phyloP scores from a whole-genome alignment of 2,329 filamentous ascomycete genomes.

The Didymella pomorum region DNA sequence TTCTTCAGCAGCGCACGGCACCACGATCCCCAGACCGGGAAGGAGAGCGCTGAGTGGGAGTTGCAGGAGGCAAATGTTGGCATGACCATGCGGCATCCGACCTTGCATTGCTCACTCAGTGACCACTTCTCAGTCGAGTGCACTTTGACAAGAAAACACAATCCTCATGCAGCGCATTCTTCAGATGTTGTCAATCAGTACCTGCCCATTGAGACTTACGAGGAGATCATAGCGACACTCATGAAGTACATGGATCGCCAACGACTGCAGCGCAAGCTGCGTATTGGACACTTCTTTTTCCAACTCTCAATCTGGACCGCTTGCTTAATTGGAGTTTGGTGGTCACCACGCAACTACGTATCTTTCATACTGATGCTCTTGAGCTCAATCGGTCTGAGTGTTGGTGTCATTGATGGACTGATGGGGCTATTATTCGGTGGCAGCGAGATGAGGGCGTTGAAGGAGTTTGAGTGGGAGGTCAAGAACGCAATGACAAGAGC shows the following conservation, averaged over 20 bases:
- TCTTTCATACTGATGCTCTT: constrained; percentile 82
- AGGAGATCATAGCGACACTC: constrained; percentile 77
- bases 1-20: constrained; percentile 66
- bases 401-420: constrained; percentile 82
- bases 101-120: constrained; percentile 83
- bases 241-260: constrained; percentile 75
- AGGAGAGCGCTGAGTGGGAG: constrained; percentile 64
- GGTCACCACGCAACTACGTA: constrained; percentile 77
- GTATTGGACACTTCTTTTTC: constrained; percentile 75
- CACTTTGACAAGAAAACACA: constrained; percentile 62
- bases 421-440: constrained; percentile 88
- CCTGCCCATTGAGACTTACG: constrained; percentile 65
- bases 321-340: constrained; percentile 86
- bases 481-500: constrained; percentile 42
- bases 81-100: constrained; percentile 82
- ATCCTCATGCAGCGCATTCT: constrained; percentile 16
- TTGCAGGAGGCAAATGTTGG: constrained; percentile 76
- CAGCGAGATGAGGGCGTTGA: constrained; percentile 80
- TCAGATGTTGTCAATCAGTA: constrained; percentile 37
- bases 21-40: constrained; percentile 38
- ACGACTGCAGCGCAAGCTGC: constrained; percentile 72
- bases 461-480: constrained; percentile 95
- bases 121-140: constrained; percentile 94
- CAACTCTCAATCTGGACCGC: constrained; percentile 73
- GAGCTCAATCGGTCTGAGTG: constrained; percentile 77